Evolutionary conservation across 2,329 filamentous ascomycete genomes (phyloP), one percentile per base, ranked within the genome.

Genomic region (Cladorrhinum sp.): DNA sequence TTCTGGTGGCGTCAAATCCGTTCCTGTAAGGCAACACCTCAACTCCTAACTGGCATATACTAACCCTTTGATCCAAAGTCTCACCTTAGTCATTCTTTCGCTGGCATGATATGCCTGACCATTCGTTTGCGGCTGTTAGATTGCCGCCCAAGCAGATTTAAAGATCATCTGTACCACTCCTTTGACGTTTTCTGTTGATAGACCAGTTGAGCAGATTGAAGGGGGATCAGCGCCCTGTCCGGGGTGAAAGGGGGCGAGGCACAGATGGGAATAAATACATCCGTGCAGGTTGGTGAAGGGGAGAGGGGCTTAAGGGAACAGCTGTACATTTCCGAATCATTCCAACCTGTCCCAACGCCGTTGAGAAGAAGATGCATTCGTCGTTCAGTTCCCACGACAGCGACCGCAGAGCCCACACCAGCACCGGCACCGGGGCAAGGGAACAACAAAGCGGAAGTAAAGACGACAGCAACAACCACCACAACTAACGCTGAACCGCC

Each of bases 311-410:
- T 36, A 3, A 36, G 33, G 14, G 33, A 36, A 16, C 33, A 16
- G 33, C 4, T 36, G 33, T 36, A 5, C 12, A 16, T 36, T 36
- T 36, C 33, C 8, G 33, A 36, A 36, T 10, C 33, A 36, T 36
- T 36, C 33, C 12, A 36, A 10, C 33, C 33, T 16, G 33, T 36
- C 14, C 52, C 30, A 24, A 21, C 33, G 16, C 53, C 30, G 9
- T 5, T 55, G 20, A 55, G 36, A 30, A 55, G 53, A 28, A 55
- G 53, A 46, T 55, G 53, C 23, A n/a, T 55, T 23, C 53, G 53
- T 9, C 53, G 53, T 23, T 33, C 28, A 54, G 10, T 33, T 36
- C 51, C 51, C 12, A 36, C 10, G 18, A 36, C 51, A 36, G 26
- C 28, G 28, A 16, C 23, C 24, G 26, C 50, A 28, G 49, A 51